A percentile compares a stretch with the other conserved stretches of the same genome.
These are phyloP conservation scores for Lactarius sp. DNA, from an alignment of 768 basidiomycete species.

Conservation along the genomic window DNA sequence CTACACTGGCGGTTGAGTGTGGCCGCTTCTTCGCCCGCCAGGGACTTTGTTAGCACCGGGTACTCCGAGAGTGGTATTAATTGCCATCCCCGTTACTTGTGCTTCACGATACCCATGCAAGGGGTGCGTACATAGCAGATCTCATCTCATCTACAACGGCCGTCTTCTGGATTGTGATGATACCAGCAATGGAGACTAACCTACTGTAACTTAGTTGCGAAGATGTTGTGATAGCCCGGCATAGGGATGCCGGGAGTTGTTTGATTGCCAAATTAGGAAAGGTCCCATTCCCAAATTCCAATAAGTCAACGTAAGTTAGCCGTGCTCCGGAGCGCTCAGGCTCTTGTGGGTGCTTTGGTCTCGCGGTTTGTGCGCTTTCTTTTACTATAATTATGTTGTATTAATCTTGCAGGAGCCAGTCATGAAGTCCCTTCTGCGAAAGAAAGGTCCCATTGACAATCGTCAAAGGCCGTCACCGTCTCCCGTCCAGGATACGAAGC, in stretches of 20 bases:
- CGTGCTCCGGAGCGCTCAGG: neutral
- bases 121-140: too few species aligned
- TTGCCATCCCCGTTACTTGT: too few species aligned
- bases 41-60: too few species aligned
- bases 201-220: too few species aligned
- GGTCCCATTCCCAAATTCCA: neutral
- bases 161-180: too few species aligned
- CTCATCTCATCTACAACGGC: too few species aligned
- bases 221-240: neutral
- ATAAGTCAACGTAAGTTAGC: neutral
- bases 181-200: too few species aligned
- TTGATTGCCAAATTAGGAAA: neutral
- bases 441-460: constrained; percentile 10
- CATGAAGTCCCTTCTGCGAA: constrained; percentile 26
- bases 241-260: neutral
- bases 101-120: too few species aligned
- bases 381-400: constrained; percentile 11
- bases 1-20: too few species aligned
- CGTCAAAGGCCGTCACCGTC: constrained; percentile 6
- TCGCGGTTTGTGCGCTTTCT: constrained; percentile 10
- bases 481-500: constrained; percentile 6
- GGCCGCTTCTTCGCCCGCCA: too few species aligned
- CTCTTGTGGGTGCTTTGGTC: neutral
- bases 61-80: too few species aligned
- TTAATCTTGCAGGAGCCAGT: constrained; percentile 2